A percentile compares a stretch with the other conserved stretches of the same genome.
Evolutionary conservation across 2,329 filamentous ascomycete genomes (phyloP).

Genomic region (Fusarium newnesense): DNA sequence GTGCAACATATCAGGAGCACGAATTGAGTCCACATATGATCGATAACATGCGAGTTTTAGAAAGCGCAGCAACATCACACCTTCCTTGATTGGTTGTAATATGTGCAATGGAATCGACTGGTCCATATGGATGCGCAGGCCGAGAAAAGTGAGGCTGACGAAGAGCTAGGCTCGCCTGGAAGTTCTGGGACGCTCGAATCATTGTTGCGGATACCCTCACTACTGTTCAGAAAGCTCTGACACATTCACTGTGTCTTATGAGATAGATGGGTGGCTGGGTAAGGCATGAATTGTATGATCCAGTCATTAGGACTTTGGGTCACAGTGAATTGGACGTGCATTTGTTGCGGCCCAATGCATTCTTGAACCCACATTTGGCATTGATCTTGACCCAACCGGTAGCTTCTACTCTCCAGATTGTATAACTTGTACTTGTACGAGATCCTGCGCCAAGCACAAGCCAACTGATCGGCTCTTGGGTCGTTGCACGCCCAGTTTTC

Average conservation of each 20-base stretch:
- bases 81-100: conserved; percentile 5
- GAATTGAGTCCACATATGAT: neutral
- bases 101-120: neutral
- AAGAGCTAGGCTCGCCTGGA: conserved; percentile 2
- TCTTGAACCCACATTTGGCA: neutral
- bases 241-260: neutral
- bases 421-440: neutral
- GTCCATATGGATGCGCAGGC: neutral
- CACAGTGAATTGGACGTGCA: neutral
- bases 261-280: neutral
- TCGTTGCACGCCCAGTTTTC: neutral
- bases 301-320: neutral
- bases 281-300: neutral
- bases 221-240: neutral
- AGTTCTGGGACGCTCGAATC: neutral
- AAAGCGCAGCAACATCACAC: neutral
- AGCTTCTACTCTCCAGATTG: neutral
- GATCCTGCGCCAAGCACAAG: neutral
- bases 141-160: conserved; percentile 29
- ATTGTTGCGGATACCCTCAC: neutral
- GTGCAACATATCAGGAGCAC: conserved; percentile 8
- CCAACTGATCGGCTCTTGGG: neutral
- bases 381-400: neutral
- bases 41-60: conserved; percentile 1
- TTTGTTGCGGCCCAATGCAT: conserved; percentile 13